A percentile compares a stretch with the other conserved stretches of the same genome.
Conservation (phyloP, 768 basidiomycete genomes). For the Pisolithus tinctorius region DNA sequence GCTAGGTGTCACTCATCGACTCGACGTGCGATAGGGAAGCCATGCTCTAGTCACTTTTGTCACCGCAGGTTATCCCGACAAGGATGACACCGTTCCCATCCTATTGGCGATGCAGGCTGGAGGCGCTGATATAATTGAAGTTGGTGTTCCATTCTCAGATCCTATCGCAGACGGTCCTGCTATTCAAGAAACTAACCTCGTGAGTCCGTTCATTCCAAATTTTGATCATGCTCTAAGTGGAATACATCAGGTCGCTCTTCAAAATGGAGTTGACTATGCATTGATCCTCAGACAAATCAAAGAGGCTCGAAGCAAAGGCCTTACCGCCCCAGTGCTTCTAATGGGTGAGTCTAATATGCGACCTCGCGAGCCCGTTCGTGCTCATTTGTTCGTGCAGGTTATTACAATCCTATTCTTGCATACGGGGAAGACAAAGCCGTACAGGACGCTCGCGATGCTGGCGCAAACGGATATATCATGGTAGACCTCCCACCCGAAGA, state of each 20-base stretch:
- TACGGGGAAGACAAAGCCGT: constrained; percentile 95
- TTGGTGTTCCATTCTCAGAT: no score
- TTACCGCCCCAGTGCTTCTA: constrained; percentile 79
- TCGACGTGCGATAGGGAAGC: constrained; percentile 34
- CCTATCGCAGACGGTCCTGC: constrained; percentile 73
- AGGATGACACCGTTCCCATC: constrained; percentile 73
- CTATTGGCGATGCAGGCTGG: constrained; percentile 80
- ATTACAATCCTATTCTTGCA: constrained; percentile 93
- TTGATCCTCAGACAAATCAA: constrained; percentile 65
- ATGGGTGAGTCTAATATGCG: constrained; percentile 59
- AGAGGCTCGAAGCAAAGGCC: constrained; percentile 71
- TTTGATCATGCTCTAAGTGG: neutral
- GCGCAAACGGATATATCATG: constrained; percentile 96
- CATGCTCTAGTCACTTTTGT: constrained; percentile 78
- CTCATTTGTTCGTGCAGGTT: constrained; percentile 48
- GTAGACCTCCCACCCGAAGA: constrained; percentile 98
- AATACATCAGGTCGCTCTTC: constrained; percentile 60
- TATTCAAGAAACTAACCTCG: constrained; percentile 86
- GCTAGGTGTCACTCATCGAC: no score
- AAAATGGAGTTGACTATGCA: constrained; percentile 29
- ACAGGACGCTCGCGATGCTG: constrained; percentile 79
- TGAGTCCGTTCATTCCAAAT: constrained; percentile 30
- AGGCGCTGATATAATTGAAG: no score
- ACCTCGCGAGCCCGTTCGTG: neutral
- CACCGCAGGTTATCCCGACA: constrained; percentile 83